Evolutionary conservation across 495 filamentous ascomycete species (phyloP).

Genomic region (Penicillium samsonianum): DNA sequence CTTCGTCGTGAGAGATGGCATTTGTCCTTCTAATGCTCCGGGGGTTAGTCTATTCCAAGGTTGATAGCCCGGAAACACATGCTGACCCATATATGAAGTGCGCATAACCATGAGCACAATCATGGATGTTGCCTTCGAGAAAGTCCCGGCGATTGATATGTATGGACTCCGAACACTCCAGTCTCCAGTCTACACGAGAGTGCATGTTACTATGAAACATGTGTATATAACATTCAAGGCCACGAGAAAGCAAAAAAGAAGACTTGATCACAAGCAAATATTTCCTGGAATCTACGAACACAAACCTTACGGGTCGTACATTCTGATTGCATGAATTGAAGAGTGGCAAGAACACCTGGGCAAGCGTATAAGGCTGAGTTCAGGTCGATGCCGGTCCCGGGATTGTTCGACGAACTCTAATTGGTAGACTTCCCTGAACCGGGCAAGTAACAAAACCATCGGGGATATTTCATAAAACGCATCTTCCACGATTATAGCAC

Average conservation of each 20-base stretch:
- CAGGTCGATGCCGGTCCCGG: slow-evolving; percentile 7
- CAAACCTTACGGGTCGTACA: neutral
- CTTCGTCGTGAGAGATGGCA: neutral
- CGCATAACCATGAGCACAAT: neutral
- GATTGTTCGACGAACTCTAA: slow-evolving; percentile 2
- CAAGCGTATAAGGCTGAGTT: neutral
- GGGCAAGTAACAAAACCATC: neutral
- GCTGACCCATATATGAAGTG: neutral
- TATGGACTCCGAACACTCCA: neutral
- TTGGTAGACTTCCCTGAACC: slow-evolving; percentile 10
- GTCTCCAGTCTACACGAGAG: neutral
- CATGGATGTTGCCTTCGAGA: neutral
- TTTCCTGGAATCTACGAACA: neutral
- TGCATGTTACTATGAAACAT: neutral
- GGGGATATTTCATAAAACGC: slow-evolving; percentile 1
- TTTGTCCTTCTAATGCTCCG: neutral
- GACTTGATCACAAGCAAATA: neutral
- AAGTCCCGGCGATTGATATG: neutral
- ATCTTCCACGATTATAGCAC: slow-evolving; percentile 2
- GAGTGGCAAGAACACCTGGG: neutral
- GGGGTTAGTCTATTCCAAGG: neutral
- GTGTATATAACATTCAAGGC: neutral
- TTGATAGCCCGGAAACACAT: neutral
- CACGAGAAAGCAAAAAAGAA: neutral
- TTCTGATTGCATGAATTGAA: neutral